Evolutionary conservation across 2,329 filamentous ascomycete species (phyloP), one percentile per base, ranked within the genome.

Genomic region (Zarea fungicola): DNA sequence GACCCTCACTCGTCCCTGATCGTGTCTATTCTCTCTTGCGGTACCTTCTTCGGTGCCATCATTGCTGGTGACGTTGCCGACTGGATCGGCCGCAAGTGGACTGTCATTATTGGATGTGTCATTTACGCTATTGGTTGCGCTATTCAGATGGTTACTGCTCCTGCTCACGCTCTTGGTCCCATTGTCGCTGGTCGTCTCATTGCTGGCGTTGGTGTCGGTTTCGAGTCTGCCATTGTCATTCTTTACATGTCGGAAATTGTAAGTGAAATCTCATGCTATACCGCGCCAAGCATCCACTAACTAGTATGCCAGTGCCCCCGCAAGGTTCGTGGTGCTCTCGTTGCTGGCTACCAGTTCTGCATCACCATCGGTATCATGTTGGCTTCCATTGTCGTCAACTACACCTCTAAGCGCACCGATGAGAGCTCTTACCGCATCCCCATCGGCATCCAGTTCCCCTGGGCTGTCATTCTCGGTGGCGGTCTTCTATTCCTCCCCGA

Each of bases 191-290:
- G 87, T 64, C 86, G 87, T 76, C 70, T 90, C 50, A 69, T 92
- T 58, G 83, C 86, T 41, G 87, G 87, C 65, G 65, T 89, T 49
- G 87, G 87, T 75, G 85, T 90, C 59, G 87, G 87, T 62, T 89
- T 89, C 64, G 85, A 87, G 57, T 89, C 85, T 8, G 85, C 87
- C 60, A 83, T 89, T 60, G 83, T 90, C 66, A 88, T 90, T 62
- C 75, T 90, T 53, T 91, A 93, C 79, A 92, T 93, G 87, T 89
- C 84, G 42, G 88, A 91, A 70, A 88, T 91, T 63, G 75, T 74
- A 67, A 72, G 65, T n/a, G n/a, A n/a, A n/a, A n/a, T 68, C n/a
- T 32, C n/a, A 23, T 13, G 5, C 13, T 10, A n/a, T 6, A 21
- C 40, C n/a, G 13, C 47, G 19, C 16, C 43, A 21, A 1, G 25